Percentiles rank a stretch among this genome's conserved stretches.
phyloP scores from a whole-genome alignment of 345 rosid species.

The Lumnitzera littorea region DNA sequence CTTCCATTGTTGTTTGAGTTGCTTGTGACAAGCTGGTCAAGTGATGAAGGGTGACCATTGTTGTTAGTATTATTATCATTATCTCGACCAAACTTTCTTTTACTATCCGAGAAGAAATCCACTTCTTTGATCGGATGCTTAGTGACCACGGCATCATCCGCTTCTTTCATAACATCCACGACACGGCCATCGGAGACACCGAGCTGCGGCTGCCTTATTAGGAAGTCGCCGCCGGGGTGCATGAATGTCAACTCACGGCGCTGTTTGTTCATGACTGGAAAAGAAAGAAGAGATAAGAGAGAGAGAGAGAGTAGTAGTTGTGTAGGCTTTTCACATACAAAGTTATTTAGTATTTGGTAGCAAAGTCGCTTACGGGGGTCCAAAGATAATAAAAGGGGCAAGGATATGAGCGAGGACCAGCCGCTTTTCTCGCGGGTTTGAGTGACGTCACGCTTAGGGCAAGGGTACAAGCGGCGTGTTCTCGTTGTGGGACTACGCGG shows the following conservation, averaged over 20 bases:
- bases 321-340: constrained; percentile 18
- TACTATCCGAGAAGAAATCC: constrained; percentile 61
- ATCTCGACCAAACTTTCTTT: background rate
- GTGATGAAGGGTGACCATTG: background rate
- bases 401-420: constrained; percentile 23
- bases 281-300: constrained; percentile 6
- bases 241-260: constrained; percentile 51
- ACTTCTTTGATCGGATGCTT: constrained; percentile 49
- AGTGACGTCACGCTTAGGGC: constrained; percentile 21
- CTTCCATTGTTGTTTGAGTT: background rate
- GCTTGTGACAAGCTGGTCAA: no score
- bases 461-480: constrained; percentile 7
- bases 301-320: constrained; percentile 16
- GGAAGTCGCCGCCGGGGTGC: constrained; percentile 40
- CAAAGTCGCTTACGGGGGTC: constrained; percentile 17
- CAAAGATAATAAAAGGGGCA: constrained; percentile 16
- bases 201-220: constrained; percentile 12
- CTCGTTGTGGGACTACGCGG: background rate
- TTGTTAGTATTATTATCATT: constrained; percentile 29
- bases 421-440: constrained; percentile 29
- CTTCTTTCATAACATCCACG: background rate
- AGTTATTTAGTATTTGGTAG: background rate
- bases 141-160: background rate
- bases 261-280: constrained; percentile 51
- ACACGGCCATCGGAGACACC: no score